Evolutionary conservation across 108 stramenopile species (phyloP).

Genomic region (Cylindrotheca fusiformis): DNA sequence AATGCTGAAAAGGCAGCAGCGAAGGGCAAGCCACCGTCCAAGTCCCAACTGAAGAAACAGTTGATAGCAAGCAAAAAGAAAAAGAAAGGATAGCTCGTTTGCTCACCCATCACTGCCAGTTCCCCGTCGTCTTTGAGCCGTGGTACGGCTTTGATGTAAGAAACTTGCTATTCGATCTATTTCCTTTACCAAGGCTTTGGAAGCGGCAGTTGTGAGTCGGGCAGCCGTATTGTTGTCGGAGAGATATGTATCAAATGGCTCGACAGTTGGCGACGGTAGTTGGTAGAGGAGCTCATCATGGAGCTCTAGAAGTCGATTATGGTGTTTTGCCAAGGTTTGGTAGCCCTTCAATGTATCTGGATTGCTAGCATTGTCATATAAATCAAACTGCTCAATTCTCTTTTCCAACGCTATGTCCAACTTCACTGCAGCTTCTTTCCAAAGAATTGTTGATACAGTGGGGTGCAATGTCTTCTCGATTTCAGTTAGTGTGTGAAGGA

Average conservation of each 20-base stretch:
- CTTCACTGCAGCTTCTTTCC: neutral
- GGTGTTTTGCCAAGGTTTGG: constrained; percentile 35
- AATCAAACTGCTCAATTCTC: constrained; percentile 3
- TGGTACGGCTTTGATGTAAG: constrained; percentile 7
- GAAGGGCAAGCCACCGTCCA: constrained; percentile 57
- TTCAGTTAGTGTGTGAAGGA: constrained; percentile 26
- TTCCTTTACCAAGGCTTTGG: constrained; percentile 5
- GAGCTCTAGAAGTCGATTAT: constrained; percentile 48
- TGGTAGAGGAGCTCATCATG: constrained; percentile 36
- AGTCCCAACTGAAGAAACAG: constrained; percentile 36
- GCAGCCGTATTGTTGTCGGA: constrained; percentile 6
- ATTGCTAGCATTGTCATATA: constrained; percentile 14
- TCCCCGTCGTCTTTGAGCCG: neutral
- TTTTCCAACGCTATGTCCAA: constrained; percentile 1
- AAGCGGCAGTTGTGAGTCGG: constrained; percentile 21
- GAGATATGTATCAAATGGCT: neutral
- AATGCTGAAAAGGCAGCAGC: constrained; percentile 57
- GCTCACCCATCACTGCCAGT: neutral
- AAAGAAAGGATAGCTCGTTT: constrained; percentile 33
- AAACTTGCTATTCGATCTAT: constrained; percentile 12
- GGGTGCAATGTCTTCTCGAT: constrained; percentile 33
- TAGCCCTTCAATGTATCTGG: constrained; percentile 22
- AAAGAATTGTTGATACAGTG: constrained; percentile 27
- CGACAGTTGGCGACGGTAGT: constrained; percentile 1
- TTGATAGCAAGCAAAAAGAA: constrained; percentile 33